Base-by-base conservation (phyloP, 1,284 basidiomycete species). In the Leccinum huronense region DNA sequence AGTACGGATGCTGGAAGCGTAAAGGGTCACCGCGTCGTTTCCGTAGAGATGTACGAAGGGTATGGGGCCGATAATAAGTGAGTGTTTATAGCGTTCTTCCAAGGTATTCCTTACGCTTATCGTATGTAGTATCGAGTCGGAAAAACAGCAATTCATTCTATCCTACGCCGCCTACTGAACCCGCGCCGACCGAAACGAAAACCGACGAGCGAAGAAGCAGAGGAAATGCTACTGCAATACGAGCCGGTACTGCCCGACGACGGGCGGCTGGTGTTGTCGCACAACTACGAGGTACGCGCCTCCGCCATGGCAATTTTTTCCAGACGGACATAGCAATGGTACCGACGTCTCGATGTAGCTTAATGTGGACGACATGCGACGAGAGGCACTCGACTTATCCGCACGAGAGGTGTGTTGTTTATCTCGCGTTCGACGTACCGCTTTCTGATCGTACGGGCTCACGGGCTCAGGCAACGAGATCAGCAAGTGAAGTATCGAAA, bases 31-130 rank as follows among this genome's bases (percentile, higher is more conserved):
- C 82, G 86, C 60, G 77, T 94, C 51, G 88, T 94, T 3, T 89
- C 86, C 8, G 88, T 95, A 1, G 95, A 98, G 78, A 79, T 98
- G 62, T 98, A 94, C 77, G 94, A 97, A 73, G 90, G 91, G 1
- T 69, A 75, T 19, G 78, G 77, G 2, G 74, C 83, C 2, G 87
- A 91, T 98, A 33, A 85, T 98, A 58, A 84, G 94, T 94, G 65
- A 33, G 86, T 80, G 42, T 5, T 58, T 16, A n/a, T 33, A 3
- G 3, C 19, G 2, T 63, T 48, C 9, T 61, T 61, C 16, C n/a
- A 9, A 5, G 30, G n/a, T 42, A 31, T 19, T 57, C 16, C 54
- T 55, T 36, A 58, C 30, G 33, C 23, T 10, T 54, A 6, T 38
- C 45, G 33, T 34, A 60, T 27, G 0, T 61, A 94, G 91, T 96